A percentile compares a stretch with the other conserved stretches of the same genome.
These are phyloP conservation scores for Boletellus ananiceps DNA, from an alignment of 768 basidiomycete species.

Conservation along the genomic window DNA sequence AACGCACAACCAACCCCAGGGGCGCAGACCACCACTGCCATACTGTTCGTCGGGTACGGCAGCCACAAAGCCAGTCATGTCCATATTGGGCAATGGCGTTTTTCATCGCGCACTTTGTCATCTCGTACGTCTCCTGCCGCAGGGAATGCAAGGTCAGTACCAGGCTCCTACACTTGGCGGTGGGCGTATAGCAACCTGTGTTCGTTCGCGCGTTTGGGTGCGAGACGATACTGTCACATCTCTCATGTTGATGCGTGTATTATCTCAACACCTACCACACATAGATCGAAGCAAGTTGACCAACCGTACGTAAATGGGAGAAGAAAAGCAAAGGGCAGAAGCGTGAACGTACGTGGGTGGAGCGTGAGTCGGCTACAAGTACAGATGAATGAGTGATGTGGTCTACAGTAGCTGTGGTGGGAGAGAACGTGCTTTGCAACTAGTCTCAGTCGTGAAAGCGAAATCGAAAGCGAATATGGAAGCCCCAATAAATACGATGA, in stretches of 20 bases:
- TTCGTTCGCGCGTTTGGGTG: background rate
- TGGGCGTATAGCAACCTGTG: too few species aligned
- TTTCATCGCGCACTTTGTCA: background rate
- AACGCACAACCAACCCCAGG: background rate
- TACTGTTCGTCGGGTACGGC: too few species aligned
- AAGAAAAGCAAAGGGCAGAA: background rate
- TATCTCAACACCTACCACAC: slow-evolving; percentile 10
- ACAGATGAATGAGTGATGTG: slow-evolving; percentile 20
- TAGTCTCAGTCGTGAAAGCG: background rate
- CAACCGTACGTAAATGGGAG: background rate
- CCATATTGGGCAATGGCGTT: background rate
- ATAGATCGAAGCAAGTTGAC: slow-evolving; percentile 22
- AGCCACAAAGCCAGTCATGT: background rate
- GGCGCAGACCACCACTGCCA: background rate
- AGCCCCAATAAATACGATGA: slow-evolving; percentile 17
- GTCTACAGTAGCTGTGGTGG: slow-evolving; percentile 2
- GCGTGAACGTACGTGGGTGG: slow-evolving; percentile 8
- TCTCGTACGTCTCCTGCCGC: background rate
- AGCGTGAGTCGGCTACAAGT: slow-evolving; percentile 15
- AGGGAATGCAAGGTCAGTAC: background rate
- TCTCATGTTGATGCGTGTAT: slow-evolving; percentile 5
- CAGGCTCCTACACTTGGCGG: too few species aligned
- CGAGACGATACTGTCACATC: background rate
- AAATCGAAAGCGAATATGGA: slow-evolving; percentile 9
- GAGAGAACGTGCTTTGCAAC: background rate